phyloP scores from a whole-genome alignment of 495 filamentous ascomycete genomes.

The Poronia punctata region DNA sequence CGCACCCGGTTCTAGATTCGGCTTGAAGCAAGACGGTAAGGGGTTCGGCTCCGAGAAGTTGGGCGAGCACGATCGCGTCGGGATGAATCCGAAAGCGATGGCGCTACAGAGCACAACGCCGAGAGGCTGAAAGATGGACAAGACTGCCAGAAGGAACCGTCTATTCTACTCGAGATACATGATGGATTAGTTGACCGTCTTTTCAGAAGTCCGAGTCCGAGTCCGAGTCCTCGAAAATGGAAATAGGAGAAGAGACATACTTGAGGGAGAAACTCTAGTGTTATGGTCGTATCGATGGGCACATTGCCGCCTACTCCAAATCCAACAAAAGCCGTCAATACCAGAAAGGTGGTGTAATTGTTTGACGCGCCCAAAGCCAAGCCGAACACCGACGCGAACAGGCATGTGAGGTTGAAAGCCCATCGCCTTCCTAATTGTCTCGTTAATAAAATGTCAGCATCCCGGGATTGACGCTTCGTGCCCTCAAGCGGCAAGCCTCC shows the following conservation, averaged over 20 bases:
- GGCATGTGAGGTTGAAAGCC: slow-evolving; percentile 44
- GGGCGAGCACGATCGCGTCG: slow-evolving; percentile 36
- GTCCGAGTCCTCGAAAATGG: no score
- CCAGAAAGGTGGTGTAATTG: slow-evolving; percentile 33
- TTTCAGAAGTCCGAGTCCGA: not conserved
- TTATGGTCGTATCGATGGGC: slow-evolving; percentile 45
- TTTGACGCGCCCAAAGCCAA: slow-evolving; percentile 36
- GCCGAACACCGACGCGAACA: slow-evolving; percentile 41
- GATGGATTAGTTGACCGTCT: not conserved
- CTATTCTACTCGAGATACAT: slow-evolving; percentile 35
- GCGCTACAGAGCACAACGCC: slow-evolving; percentile 36
- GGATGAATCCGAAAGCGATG: slow-evolving; percentile 41
- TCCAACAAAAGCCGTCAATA: slow-evolving; percentile 40
- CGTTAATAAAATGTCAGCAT: slow-evolving; percentile 2
- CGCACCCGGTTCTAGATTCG: not conserved
- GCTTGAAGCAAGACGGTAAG: slow-evolving; percentile 4
- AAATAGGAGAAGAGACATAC: slow-evolving; percentile 23
- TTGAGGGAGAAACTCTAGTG: slow-evolving; percentile 40
- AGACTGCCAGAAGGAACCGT: slow-evolving; percentile 38
- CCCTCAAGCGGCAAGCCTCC: no score
- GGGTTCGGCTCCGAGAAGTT: slow-evolving; percentile 14
- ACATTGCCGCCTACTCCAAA: slow-evolving; percentile 47
- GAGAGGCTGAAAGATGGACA: slow-evolving; percentile 44
- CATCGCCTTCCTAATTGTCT: slow-evolving; percentile 16
- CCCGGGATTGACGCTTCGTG: not conserved